Conservation (phyloP, 2,329 filamentous ascomycete species). For the Nothopassalora personata region DNA sequence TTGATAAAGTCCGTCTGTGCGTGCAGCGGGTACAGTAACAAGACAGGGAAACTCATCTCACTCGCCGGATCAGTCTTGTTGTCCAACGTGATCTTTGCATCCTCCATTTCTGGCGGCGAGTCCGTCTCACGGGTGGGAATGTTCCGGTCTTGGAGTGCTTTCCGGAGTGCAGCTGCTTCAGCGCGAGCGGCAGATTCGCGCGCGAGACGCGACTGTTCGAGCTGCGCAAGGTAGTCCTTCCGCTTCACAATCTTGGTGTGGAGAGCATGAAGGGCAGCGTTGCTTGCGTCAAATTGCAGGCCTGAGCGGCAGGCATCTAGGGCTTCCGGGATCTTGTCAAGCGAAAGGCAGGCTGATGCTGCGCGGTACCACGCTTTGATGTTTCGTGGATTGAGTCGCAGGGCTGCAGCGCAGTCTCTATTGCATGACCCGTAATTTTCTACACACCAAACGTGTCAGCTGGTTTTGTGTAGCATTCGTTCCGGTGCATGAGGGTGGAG, state of each 20-base stretch:
- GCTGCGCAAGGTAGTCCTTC: slow-evolving; percentile 51
- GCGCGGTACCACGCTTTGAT: slow-evolving; percentile 90
- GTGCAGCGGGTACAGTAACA: slow-evolving; percentile 79
- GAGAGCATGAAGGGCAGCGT: slow-evolving; percentile 60
- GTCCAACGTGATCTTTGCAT: slow-evolving; percentile 65
- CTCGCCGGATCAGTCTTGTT: slow-evolving; percentile 69
- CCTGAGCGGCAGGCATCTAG: slow-evolving; percentile 72
- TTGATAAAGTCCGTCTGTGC: slow-evolving; percentile 88
- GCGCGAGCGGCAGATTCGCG: slow-evolving; percentile 51
- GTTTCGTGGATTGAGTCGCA: slow-evolving; percentile 73
- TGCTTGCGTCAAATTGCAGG: slow-evolving; percentile 64
- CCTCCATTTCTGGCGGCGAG: slow-evolving; percentile 79
- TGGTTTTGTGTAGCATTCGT: background rate
- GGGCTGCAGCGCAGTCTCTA: slow-evolving; percentile 72
- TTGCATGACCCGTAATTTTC: slow-evolving; percentile 84
- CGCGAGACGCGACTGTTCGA: slow-evolving; percentile 53
- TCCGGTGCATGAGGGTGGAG: slow-evolving; percentile 10
- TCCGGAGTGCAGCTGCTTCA: slow-evolving; percentile 50
- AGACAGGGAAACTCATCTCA: slow-evolving; percentile 66
- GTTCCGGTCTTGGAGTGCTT: slow-evolving; percentile 60
- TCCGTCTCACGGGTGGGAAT: slow-evolving; percentile 63
- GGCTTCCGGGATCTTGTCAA: slow-evolving; percentile 75
- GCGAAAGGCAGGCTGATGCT: slow-evolving; percentile 67
- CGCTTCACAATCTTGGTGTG: slow-evolving; percentile 59
- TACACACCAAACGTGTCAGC: slow-evolving; percentile 30